Base-by-base conservation (phyloP, 768 basidiomycete genomes). In the Rhizopogon vulgaris region DNA sequence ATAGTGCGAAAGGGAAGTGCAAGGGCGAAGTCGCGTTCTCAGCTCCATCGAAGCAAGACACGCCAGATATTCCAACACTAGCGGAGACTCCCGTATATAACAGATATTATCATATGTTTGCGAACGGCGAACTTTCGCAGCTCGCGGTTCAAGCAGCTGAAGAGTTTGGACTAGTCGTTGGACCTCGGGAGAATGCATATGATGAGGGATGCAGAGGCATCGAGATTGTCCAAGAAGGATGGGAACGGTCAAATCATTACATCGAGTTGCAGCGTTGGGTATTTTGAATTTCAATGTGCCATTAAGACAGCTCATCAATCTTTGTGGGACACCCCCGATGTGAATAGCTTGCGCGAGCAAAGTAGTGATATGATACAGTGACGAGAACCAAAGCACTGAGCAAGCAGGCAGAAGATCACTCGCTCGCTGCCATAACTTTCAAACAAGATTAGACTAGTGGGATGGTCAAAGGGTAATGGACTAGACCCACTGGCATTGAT, bases 61-160 rank as follows among this genome's bases (percentile, higher is more conserved):
- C 34, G 43, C 14, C 18, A 45, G 12, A 3, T 1, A 5, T 22
- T 5, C 40, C 39, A 47, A 12, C 38, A 46, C 18, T 51, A n/a
- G 55, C 45, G 39, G 53, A 60, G 52, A 66, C 68, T 45, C 71
- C 79, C 56, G 74, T 87, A 3, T 89, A 82, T 71, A 84, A 93
- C 63, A 79, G 96, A 51, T 99, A 96, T 64, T 99, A 99, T 64
- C 96, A 99, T 66, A 89, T 99, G 79, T 99, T 97, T 63, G 78
- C 82, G 0, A 72, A 80, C 39, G 89, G 85, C 17, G 96, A 99
- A 68, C 77, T 99, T 43, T 56, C 63, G 15, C 67, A 66, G 11
- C 76, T 96, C 9, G 80, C 87, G 5, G 50, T 55, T 7, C 73
- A 79, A 32, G 93, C 94, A 0, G 87, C 87, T 3, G 55, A 62